Conservation (phyloP, 305 asterid species). For the Striga hermonthica region DNA sequence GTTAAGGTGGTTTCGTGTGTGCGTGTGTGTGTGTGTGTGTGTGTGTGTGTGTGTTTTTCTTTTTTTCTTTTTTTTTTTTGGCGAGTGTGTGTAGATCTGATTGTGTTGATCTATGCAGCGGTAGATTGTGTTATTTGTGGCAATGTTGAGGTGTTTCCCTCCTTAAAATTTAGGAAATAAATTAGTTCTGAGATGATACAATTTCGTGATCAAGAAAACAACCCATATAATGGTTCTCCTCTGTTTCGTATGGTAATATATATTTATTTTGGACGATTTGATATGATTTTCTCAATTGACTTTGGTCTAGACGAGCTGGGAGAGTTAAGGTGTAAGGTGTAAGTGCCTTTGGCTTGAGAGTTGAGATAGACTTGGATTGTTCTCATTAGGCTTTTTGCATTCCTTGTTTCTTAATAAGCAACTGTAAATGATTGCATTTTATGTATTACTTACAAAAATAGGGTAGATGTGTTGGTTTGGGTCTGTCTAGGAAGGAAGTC, state of each 20-base stretch:
- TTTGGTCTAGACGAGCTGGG: neutral
- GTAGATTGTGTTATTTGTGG: slow-evolving; percentile 13
- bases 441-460: neutral
- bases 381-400: slow-evolving; percentile 2
- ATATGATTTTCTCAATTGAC: neutral
- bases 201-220: slow-evolving; percentile 14
- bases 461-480: neutral
- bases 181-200: neutral
- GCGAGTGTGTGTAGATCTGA: slow-evolving; percentile 4
- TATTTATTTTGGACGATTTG: neutral
- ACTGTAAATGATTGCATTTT: neutral
- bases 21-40: too few relatives aligned
- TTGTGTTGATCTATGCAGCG: slow-evolving; percentile 11
- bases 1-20: slow-evolving; percentile 7
- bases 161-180: neutral
- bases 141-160: neutral
- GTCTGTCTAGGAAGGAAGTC: too few relatives aligned
- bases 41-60: too few relatives aligned
- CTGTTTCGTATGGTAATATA: neutral
- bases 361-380: slow-evolving; percentile 8
- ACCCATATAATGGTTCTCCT: neutral
- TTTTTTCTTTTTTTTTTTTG: slow-evolving; percentile 17
- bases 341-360: slow-evolving; percentile 17
- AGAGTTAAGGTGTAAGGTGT: neutral
- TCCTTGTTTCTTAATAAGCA: neutral